phyloP scores from a whole-genome alignment of 2,329 filamentous ascomycete species.

The Fusarium redolens region DNA sequence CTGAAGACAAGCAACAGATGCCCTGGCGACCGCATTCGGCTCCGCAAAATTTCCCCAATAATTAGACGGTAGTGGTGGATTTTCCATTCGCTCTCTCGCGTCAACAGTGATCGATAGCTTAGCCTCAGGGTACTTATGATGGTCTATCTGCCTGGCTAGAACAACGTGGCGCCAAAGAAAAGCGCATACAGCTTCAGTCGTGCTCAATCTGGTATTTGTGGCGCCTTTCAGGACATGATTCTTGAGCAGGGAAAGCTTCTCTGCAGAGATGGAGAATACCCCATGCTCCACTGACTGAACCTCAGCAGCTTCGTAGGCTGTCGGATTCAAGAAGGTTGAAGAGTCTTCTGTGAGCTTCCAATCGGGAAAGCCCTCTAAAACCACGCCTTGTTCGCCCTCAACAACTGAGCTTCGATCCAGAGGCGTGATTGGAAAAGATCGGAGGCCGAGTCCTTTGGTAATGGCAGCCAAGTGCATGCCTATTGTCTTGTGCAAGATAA shows the following conservation, averaged over 20 bases:
- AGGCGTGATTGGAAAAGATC: neutral
- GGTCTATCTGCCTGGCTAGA: neutral
- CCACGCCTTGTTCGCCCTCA: neutral
- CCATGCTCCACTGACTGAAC: neutral
- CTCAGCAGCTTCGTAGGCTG: neutral
- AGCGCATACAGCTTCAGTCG: neutral
- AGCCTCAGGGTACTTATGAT: neutral
- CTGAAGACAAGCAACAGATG: neutral
- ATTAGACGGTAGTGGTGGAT: neutral
- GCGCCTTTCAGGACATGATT: neutral
- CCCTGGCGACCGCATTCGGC: slow-evolving; percentile 8
- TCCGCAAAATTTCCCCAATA: slow-evolving; percentile 25
- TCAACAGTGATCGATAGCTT: slow-evolving; percentile 11
- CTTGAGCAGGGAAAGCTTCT: neutral
- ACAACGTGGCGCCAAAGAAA: slow-evolving; percentile 18
- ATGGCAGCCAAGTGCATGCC: slow-evolving; percentile 7
- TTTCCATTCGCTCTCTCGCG: neutral
- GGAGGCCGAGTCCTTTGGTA: neutral
- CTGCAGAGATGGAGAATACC: neutral
- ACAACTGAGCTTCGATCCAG: slow-evolving; percentile 2
- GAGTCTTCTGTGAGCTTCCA: slow-evolving; percentile 15
- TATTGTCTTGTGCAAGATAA: slow-evolving; percentile 10
- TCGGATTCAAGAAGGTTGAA: slow-evolving; percentile 1
- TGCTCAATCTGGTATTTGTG: neutral
- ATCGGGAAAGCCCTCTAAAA: neutral